Conservation (phyloP, 176 grass and related monocot species). For the Lolium multiflorum region DNA sequence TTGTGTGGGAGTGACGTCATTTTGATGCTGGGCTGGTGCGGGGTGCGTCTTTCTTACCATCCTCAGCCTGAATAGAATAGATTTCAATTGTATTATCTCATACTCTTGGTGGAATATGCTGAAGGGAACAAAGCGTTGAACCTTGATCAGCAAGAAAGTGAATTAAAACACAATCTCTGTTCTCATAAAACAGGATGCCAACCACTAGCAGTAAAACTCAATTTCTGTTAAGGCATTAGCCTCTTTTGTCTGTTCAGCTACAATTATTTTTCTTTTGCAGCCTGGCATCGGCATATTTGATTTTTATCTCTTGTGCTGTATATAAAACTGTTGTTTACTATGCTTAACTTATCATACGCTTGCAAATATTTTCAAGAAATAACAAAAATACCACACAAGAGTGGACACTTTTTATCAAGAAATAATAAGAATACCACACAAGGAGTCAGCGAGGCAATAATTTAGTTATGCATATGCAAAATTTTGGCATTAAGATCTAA, state of each 20-base stretch:
- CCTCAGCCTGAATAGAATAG: background rate
- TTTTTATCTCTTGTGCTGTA: background rate
- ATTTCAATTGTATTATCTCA: background rate
- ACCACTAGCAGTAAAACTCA: background rate
- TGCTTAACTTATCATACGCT: background rate
- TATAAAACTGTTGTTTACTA: background rate
- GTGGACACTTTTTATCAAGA: background rate
- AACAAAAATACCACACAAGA: background rate
- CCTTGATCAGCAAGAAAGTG: conserved; percentile 12
- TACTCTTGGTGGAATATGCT: conserved; percentile 1
- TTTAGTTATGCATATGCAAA: background rate
- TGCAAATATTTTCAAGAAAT: conserved; percentile 5
- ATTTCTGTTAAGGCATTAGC: background rate
- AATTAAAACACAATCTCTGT: background rate
- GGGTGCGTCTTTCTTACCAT: too few relatives aligned
- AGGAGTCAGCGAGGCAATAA: background rate
- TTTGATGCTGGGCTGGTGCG: too few relatives aligned
- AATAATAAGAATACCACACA: too few relatives aligned
- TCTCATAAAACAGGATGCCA: conserved; percentile 17
- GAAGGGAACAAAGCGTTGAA: background rate
- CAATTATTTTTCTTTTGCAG: background rate
- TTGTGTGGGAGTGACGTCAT: too few relatives aligned
- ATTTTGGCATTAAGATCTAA: background rate
- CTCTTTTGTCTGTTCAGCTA: background rate
- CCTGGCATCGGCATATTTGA: background rate